Percentiles rank a stretch among this genome's conserved stretches.
These are phyloP conservation scores for Globisporangium heterothallicum DNA, from an alignment of 352 stramenopile species.

Conservation along the genomic window DNA sequence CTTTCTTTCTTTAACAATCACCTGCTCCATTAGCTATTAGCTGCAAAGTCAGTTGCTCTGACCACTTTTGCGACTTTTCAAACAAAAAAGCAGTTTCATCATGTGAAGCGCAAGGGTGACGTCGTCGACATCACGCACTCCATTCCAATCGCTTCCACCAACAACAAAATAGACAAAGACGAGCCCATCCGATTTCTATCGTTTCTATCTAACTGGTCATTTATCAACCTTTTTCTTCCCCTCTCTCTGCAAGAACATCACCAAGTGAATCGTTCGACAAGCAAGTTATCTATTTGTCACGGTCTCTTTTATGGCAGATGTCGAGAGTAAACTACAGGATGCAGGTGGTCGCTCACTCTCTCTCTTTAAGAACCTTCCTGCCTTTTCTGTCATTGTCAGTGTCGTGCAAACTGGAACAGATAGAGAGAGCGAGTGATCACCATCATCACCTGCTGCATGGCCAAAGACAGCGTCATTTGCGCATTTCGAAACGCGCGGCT, in stretches of 20 bases:
- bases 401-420: neutral
- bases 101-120: conserved; percentile 5
- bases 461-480: neutral
- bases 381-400: no score
- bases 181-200: neutral
- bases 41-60: no score
- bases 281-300: neutral
- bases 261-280: neutral
- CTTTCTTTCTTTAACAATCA: no score
- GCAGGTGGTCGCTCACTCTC: no score
- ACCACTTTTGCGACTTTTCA: no score
- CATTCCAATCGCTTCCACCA: neutral
- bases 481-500: neutral
- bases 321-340: no score
- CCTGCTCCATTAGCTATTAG: no score
- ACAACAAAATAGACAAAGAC: neutral
- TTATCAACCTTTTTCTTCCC: neutral
- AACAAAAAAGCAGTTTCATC: no score
- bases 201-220: conserved; percentile 4
- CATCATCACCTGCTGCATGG: neutral
- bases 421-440: neutral
- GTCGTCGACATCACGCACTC: neutral
- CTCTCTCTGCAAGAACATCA: neutral
- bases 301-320: neutral
- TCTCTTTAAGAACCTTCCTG: no score